Percentiles rank a stretch among this genome's conserved stretches.
Conservation (phyloP, 2,329 filamentous ascomycete genomes). For the Neofusicoccum sp. region DNA sequence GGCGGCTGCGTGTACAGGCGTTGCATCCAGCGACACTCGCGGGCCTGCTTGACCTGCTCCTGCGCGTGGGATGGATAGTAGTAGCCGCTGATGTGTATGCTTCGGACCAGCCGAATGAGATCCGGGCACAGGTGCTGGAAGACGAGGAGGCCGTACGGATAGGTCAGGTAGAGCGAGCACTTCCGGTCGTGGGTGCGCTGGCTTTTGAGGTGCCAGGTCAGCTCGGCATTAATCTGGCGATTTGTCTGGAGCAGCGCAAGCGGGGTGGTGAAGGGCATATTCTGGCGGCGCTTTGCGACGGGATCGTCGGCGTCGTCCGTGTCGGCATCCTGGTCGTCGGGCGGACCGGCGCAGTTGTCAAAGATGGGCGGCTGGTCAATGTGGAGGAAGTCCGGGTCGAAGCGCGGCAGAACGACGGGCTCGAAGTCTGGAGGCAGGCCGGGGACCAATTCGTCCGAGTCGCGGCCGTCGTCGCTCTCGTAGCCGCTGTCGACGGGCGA, state of each 20-base stretch:
- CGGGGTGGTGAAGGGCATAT: constrained; percentile 25
- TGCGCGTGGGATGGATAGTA: constrained; percentile 24
- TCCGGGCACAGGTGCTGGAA: constrained; percentile 39
- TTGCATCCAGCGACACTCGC: not conserved
- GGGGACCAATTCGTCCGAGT: constrained; percentile 21
- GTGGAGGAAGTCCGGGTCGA: constrained; percentile 15
- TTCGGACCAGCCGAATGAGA: constrained; percentile 40
- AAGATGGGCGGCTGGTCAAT: constrained; percentile 8
- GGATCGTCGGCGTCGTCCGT: not conserved
- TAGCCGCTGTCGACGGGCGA: constrained; percentile 31
- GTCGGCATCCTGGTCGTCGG: not conserved
- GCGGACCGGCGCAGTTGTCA: not conserved
- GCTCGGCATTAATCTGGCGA: constrained; percentile 35
- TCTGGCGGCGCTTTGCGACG: not conserved
- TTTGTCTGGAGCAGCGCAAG: constrained; percentile 31
- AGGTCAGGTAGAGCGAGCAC: constrained; percentile 42
- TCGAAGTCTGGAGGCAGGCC: constrained; percentile 40
- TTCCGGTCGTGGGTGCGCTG: constrained; percentile 17
- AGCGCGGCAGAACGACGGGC: constrained; percentile 21
- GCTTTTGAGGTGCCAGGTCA: constrained; percentile 34
- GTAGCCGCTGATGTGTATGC: constrained; percentile 41
- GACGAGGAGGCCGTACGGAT: constrained; percentile 42
- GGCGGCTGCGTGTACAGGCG: constrained; percentile 22
- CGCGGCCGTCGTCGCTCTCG: constrained; percentile 23
- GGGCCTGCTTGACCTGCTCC: not conserved